Conservation (phyloP, 257 asterid species). For the Eustoma russellianum region DNA sequence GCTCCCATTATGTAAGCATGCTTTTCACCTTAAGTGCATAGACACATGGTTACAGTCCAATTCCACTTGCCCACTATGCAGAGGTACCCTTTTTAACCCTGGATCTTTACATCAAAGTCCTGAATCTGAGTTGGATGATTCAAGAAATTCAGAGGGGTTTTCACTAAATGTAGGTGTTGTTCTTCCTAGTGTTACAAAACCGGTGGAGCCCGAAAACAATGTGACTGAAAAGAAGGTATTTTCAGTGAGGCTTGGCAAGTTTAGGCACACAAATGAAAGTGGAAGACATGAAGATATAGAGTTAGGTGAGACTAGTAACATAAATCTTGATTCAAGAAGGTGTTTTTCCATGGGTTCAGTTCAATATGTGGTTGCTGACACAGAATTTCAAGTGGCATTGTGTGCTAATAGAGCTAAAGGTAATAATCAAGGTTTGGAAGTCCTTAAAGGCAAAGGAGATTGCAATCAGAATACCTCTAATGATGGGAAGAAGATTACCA, state of each 20-base stretch:
- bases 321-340: conserved; percentile 72
- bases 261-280: conserved; percentile 25
- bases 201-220: conserved; percentile 22
- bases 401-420: conserved; percentile 26
- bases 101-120: conserved; percentile 9
- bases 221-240: conserved; percentile 62
- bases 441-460: conserved; percentile 32
- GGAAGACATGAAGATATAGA: conserved; percentile 29
- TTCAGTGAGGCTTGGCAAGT: conserved; percentile 83
- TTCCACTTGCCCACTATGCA: conserved; percentile 77
- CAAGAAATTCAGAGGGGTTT: conserved; percentile 38
- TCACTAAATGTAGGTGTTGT: conserved; percentile 17
- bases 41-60: conserved; percentile 84
- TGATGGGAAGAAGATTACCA: conserved; percentile 60
- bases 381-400: conserved; percentile 70
- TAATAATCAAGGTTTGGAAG: not conserved
- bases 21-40: conserved; percentile 69
- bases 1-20: conserved; percentile 81
- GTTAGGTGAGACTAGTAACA: conserved; percentile 63
- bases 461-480: conserved; percentile 28
- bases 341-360: conserved; percentile 96
- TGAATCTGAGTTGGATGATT: conserved; percentile 26
- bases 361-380: conserved; percentile 86
- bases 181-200: conserved; percentile 22
- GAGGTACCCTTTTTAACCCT: conserved; percentile 38